Evolutionary conservation across 2,329 filamentous ascomycete species (phyloP), one percentile per base, ranked within the genome.

Genomic region (Pestalotiopsis sp.): DNA sequence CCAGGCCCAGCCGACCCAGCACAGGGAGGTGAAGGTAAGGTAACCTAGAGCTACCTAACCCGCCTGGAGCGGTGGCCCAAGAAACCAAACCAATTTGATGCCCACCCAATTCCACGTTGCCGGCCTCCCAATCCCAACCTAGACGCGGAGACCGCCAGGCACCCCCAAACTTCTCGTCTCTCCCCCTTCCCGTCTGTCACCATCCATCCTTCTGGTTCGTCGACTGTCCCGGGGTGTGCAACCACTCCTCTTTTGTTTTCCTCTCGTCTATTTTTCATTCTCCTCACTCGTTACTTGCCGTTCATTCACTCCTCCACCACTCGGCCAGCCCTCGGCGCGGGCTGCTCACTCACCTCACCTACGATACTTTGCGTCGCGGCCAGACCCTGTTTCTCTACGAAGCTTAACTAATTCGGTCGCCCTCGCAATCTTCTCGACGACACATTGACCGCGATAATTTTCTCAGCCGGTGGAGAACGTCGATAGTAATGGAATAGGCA

Each of bases 221-320:
- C 63, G 52, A 56, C 63, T 25, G 23, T 23, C 41, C n/a, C 41
- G 20, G 49, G 36, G 41, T 66, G 45, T 66, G 61, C 61, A 62
- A 27, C 59, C 59, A 20, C 63, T 31, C 36, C 20, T 57, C 63
- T 20, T 66, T 66, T 45, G 36, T 57, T 38, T 45, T 66, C 52
- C 52, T 36, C 63, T 45, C 25, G n/a, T 25, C 23, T 36, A 11
- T 9, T 66, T 61, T 39, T 62, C 13, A 23, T 66, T 66, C 63
- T 66, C n/a, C 41, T 64, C 63, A 31, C n/a, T 66, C 39, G 63
- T 36, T 66, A 49, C 20, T 20, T 49, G 25, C 36, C 25, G 27
- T 66, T 66, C 23, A n/a, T 66, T 52, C 20, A 17, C 45, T 14
- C 45, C 45, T 52, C 45, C 17, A n/a, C 3, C 17, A 52, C 45